Conservation (phyloP, 2,329 filamentous ascomycete species). For the Simplicillium aogashimaense region DNA sequence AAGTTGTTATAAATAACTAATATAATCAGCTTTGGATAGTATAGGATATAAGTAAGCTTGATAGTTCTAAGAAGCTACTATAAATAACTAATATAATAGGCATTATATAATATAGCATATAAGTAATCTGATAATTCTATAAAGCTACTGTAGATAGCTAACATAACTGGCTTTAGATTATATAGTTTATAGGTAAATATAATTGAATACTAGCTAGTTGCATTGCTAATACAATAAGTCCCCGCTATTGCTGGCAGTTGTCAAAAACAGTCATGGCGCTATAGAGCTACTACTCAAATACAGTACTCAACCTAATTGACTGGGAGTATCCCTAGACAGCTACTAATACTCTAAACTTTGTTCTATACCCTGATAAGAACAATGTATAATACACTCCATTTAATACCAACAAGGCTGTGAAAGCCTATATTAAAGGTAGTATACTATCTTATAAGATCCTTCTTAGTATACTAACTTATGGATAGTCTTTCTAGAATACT, state of each 20-base stretch:
- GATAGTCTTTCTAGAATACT: neutral
- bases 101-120: too few species aligned
- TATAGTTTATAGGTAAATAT: too few species aligned
- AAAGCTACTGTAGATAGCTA: too few species aligned
- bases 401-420: conserved; percentile 55
- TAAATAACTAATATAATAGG: too few species aligned
- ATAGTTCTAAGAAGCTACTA: too few species aligned
- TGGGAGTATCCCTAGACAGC: conserved; percentile 28
- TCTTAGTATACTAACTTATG: conserved; percentile 60
- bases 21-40: too few species aligned
- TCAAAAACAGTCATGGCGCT: conserved; percentile 61
- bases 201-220: too few species aligned
- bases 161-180: too few species aligned
- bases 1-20: too few species aligned
- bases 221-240: too few species aligned
- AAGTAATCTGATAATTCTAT: too few species aligned
- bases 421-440: conserved; percentile 53
- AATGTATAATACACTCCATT: conserved; percentile 57
- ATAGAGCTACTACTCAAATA: conserved; percentile 52
- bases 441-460: conserved; percentile 59
- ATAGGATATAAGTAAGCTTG: too few species aligned
- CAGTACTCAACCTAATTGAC: conserved; percentile 33
- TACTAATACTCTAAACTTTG: conserved; percentile 31
- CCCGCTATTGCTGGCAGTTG: conserved; percentile 53
- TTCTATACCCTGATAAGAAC: conserved; percentile 43